Evolutionary conservation across 371 early-diverging fungal species (phyloP).

Genomic region (Syncephalis fuscata): DNA sequence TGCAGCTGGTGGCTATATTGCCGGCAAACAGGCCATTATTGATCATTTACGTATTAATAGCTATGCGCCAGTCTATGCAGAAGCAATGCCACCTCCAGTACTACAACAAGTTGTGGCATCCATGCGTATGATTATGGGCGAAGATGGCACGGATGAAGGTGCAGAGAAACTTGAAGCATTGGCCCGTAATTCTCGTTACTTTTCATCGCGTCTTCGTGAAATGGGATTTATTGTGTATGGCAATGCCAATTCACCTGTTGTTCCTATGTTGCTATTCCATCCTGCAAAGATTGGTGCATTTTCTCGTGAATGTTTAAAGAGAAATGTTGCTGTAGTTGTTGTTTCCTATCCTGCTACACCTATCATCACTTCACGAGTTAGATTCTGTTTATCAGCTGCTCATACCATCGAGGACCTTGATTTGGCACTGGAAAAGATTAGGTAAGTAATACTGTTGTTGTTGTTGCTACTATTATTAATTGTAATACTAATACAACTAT

Average conservation of each 20-base stretch:
- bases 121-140: slow-evolving; percentile 79
- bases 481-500: slow-evolving; percentile 12
- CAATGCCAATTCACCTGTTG: slow-evolving; percentile 83
- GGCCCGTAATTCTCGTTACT: slow-evolving; percentile 77
- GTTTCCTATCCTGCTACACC: slow-evolving; percentile 98
- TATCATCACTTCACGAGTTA: slow-evolving; percentile 89
- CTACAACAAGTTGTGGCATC: slow-evolving; percentile 86
- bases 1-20: slow-evolving; percentile 97
- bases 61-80: slow-evolving; percentile 84
- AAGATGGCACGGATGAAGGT: slow-evolving; percentile 71
- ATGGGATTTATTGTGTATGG: slow-evolving; percentile 96
- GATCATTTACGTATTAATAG: slow-evolving; percentile 66
- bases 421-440: slow-evolving; percentile 23
- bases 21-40: slow-evolving; percentile 66
- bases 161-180: slow-evolving; percentile 65
- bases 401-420: slow-evolving; percentile 96
- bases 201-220: slow-evolving; percentile 62
- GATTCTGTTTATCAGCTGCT: slow-evolving; percentile 94
- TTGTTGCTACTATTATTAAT: not conserved
- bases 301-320: slow-evolving; percentile 76
- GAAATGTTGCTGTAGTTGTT: slow-evolving; percentile 95
- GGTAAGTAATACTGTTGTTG: no score
- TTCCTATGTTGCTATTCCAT: slow-evolving; percentile 94
- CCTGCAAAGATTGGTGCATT: slow-evolving; percentile 97
- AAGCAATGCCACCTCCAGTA: slow-evolving; percentile 86